These are phyloP conservation scores for Trametes punicea DNA, from an alignment of 768 basidiomycete species.

Conservation along the genomic window DNA sequence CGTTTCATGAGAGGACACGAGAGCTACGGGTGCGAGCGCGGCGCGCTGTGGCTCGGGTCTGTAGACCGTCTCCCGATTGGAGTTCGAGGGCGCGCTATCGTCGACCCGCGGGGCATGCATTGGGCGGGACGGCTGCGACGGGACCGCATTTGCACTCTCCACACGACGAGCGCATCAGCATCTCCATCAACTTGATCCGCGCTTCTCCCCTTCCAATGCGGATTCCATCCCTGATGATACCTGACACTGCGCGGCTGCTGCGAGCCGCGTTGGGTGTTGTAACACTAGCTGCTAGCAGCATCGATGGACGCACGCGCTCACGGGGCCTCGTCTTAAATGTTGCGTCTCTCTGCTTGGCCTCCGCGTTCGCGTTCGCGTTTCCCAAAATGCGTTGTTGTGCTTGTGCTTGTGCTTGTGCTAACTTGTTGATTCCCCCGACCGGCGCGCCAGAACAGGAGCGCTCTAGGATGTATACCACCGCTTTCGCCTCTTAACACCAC, in stretches of 20 bases:
- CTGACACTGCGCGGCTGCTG: neutral
- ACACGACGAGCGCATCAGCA: neutral
- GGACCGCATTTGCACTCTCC: constrained; percentile 2
- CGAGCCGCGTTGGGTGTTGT: neutral
- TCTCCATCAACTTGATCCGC: neutral
- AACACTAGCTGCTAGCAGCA: no score
- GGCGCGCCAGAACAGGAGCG: neutral
- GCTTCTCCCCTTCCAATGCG: neutral
- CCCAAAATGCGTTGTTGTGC: neutral
- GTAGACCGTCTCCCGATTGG: neutral
- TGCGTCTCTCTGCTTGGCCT: neutral
- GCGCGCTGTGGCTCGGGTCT: neutral
- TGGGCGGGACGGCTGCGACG: constrained; percentile 1
- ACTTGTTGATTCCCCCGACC: neutral
- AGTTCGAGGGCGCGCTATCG: neutral
- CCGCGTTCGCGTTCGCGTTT: no score
- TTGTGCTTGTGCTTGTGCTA: neutral
- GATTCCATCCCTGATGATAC: neutral
- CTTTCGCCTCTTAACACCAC: neutral
- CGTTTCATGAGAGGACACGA: neutral
- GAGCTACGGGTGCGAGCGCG: neutral
- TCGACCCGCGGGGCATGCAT: neutral
- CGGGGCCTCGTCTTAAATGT: neutral
- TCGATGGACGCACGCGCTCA: neutral
- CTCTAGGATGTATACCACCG: neutral